Conservation (phyloP, 192 early-diverging fungal genomes). For the Borealophlyctis nickersoniae region DNA sequence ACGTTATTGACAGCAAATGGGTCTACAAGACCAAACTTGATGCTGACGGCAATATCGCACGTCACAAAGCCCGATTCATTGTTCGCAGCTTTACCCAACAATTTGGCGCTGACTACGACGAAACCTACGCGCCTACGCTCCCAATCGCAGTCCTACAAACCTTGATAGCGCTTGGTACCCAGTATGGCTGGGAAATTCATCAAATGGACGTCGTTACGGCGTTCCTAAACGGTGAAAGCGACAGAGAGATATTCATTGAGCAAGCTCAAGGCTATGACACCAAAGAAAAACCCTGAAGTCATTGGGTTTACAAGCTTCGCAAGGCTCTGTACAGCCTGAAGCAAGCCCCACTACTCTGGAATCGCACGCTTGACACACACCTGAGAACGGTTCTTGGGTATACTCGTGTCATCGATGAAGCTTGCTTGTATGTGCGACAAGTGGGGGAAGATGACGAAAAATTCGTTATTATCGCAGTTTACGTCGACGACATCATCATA, state of each 20-base stretch:
- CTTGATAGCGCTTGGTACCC: neutral
- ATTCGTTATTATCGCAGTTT: no score
- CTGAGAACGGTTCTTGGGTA: neutral
- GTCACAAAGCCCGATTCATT: slow-evolving; percentile 32
- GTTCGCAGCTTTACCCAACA: slow-evolving; percentile 30
- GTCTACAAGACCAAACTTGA: slow-evolving; percentile 24
- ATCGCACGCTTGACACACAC: slow-evolving; percentile 8
- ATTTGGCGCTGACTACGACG: slow-evolving; percentile 32
- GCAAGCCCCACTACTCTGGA: slow-evolving; percentile 25
- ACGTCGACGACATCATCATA: no score
- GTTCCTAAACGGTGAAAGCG: slow-evolving; percentile 30
- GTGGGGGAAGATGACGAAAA: neutral
- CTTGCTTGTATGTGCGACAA: slow-evolving; percentile 18
- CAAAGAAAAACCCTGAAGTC: slow-evolving; percentile 4
- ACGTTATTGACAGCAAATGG: slow-evolving; percentile 12
- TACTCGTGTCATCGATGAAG: no score
- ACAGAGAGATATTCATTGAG: slow-evolving; percentile 11
- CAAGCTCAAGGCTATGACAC: slow-evolving; percentile 10
- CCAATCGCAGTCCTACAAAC: neutral
- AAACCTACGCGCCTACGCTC: slow-evolving; percentile 34
- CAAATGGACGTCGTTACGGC: slow-evolving; percentile 27
- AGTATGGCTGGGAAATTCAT: neutral
- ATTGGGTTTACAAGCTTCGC: neutral
- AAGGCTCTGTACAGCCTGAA: slow-evolving; percentile 31
- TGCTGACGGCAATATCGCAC: neutral